These are phyloP conservation scores for Sequoia sempervirens DNA, from an alignment of 75 land plant genomes.

Conservation along the genomic window DNA sequence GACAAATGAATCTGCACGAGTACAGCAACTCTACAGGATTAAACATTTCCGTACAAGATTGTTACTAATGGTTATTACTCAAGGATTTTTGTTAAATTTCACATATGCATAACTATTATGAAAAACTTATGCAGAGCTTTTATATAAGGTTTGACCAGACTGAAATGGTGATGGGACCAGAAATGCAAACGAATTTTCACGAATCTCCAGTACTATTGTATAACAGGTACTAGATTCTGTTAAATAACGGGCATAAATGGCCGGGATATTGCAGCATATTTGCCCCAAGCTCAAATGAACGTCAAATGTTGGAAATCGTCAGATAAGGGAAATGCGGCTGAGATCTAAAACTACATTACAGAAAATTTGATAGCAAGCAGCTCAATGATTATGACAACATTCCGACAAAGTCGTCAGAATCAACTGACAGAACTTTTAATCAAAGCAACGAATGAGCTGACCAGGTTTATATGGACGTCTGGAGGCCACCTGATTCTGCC, in stretches of 20 bases:
- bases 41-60: not conserved
- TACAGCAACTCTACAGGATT: not conserved
- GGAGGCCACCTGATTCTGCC: not conserved
- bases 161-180: not conserved
- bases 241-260: not conserved
- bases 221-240: not conserved
- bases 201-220: not conserved
- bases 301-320: not conserved
- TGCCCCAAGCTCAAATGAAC: not conserved
- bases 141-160: not conserved
- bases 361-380: not conserved
- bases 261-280: not conserved
- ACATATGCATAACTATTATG: not conserved
- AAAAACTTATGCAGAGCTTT: not conserved
- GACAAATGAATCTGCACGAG: not conserved
- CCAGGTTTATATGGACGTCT: not conserved
- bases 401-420: not conserved
- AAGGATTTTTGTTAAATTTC: not conserved
- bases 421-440: not conserved
- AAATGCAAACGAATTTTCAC: not conserved
- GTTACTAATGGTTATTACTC: not conserved
- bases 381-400: not conserved
- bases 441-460: not conserved
- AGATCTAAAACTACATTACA: not conserved
- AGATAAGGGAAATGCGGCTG: not conserved